Conservation (phyloP, 2,329 filamentous ascomycete genomes). For the Calonectria pauciramosa region DNA sequence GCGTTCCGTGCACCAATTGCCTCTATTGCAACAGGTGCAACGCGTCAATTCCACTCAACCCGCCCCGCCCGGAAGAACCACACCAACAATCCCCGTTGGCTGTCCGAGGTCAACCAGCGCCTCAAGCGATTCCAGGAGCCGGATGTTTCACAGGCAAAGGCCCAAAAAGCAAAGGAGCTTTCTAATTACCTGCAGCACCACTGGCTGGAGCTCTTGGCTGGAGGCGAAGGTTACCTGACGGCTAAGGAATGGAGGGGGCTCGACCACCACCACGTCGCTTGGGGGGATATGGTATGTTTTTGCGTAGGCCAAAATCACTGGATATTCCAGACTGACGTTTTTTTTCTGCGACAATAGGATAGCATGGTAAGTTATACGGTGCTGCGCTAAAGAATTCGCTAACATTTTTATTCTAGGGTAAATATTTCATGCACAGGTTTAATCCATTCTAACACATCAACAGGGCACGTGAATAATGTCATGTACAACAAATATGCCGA, state of each 20-base stretch:
- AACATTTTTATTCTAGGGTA: constrained; percentile 20
- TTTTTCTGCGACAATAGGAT: constrained; percentile 51
- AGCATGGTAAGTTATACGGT: constrained; percentile 62
- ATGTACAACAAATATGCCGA: constrained; percentile 89
- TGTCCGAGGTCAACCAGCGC: constrained; percentile 24
- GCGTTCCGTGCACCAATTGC: neutral
- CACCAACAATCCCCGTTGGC: constrained; percentile 26
- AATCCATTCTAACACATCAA: constrained; percentile 1
- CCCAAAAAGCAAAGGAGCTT: constrained; percentile 23
- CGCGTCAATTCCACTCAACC: constrained; percentile 18
- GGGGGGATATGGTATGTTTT: constrained; percentile 85
- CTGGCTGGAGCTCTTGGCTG: constrained; percentile 80
- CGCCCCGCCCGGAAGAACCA: constrained; percentile 19
- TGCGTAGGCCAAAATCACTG: constrained; percentile 25
- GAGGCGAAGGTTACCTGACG: constrained; percentile 82
- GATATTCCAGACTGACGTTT: neutral
- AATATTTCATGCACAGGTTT: neutral
- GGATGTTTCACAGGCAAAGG: constrained; percentile 3
- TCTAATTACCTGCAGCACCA: constrained; percentile 52
- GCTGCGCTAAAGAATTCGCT: neutral
- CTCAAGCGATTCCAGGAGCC: constrained; percentile 3
- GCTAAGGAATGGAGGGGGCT: constrained; percentile 70
- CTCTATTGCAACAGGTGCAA: neutral
- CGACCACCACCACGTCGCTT: constrained; percentile 77
- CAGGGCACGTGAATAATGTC: constrained; percentile 85